A percentile compares a stretch with the other conserved stretches of the same genome.
Evolutionary conservation across 2,329 filamentous ascomycete species (phyloP).

Genomic region (Ophiosphaerella herpotricha): DNA sequence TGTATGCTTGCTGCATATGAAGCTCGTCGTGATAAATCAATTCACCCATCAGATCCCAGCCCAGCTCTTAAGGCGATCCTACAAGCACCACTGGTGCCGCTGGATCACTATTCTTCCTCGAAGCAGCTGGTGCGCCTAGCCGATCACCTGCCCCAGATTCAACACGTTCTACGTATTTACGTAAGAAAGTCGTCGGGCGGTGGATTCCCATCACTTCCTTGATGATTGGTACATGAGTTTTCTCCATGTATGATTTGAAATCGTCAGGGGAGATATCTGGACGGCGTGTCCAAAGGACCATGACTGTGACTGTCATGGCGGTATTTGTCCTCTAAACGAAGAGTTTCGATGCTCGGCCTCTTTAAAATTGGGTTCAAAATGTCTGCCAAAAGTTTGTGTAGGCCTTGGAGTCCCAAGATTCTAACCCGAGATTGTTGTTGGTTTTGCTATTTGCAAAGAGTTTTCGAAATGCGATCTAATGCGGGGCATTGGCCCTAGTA

Average conservation of each 20-base stretch:
- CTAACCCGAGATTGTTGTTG: too few relatives aligned
- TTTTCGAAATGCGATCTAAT: too few relatives aligned
- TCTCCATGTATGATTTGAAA: conserved; percentile 22
- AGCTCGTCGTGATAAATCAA: conserved; percentile 29
- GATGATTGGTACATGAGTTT: conserved; percentile 18
- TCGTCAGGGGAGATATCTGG: conserved; percentile 20
- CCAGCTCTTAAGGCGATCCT: conserved; percentile 19
- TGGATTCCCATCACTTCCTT: conserved; percentile 21
- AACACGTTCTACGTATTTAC: conserved; percentile 21
- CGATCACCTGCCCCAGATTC: conserved; percentile 23
- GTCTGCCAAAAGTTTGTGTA: too few relatives aligned
- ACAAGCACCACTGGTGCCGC: conserved; percentile 25
- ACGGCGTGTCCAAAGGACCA: conserved; percentile 23
- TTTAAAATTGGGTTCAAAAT: too few relatives aligned
- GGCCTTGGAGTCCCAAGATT: too few relatives aligned
- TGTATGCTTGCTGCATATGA: conserved; percentile 27
- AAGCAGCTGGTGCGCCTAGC: conserved; percentile 17
- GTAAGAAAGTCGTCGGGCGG: conserved; percentile 7
- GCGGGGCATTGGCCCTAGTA: too few relatives aligned
- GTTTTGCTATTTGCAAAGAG: too few relatives aligned
- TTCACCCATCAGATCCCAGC: conserved; percentile 26
- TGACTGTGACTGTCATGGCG: conserved; percentile 16
- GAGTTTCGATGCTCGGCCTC: neutral
- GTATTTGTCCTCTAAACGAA: neutral
- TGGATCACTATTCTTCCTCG: conserved; percentile 10